Evolutionary conservation across 208 protist genomes (phyloP).

Genomic region (Acanthamoeba healyi): DNA sequence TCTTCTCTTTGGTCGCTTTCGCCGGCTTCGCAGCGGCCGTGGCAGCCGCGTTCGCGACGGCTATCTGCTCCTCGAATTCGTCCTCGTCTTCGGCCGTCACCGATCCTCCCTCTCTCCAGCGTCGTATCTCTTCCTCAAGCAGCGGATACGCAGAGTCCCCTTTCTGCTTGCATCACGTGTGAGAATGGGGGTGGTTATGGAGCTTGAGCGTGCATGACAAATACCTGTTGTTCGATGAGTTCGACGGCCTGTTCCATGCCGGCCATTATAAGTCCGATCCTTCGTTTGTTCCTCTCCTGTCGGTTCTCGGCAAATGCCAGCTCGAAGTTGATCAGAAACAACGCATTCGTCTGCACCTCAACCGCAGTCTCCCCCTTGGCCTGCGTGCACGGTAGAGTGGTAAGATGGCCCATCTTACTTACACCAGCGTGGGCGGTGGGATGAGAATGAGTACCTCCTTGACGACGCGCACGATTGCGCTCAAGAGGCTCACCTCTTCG

Average conservation of each 20-base stretch:
- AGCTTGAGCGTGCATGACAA: background rate
- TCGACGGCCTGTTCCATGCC: background rate
- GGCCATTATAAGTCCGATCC: background rate
- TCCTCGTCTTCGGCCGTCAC: background rate
- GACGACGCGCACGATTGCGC: background rate
- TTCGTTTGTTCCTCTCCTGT: background rate
- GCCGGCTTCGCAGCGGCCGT: background rate
- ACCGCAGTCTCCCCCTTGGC: background rate
- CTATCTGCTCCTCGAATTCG: background rate
- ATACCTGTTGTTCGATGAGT: background rate
- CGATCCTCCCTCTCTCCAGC: background rate
- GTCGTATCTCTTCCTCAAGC: background rate
- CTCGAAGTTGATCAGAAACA: background rate
- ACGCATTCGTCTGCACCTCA: background rate
- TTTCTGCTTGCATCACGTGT: background rate
- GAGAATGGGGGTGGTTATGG: no score
- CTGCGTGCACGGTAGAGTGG: no score
- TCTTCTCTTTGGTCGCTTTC: no score
- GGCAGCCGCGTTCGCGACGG: no score
- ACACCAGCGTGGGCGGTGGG: no score
- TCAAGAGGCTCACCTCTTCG: constrained; percentile 5
- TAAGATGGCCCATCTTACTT: no score
- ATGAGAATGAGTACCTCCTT: background rate
- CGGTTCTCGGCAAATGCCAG: background rate
- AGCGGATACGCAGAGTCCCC: background rate